Evolutionary conservation across 805 yeast species (phyloP).

Genomic region (Priceomyces carsonii): DNA sequence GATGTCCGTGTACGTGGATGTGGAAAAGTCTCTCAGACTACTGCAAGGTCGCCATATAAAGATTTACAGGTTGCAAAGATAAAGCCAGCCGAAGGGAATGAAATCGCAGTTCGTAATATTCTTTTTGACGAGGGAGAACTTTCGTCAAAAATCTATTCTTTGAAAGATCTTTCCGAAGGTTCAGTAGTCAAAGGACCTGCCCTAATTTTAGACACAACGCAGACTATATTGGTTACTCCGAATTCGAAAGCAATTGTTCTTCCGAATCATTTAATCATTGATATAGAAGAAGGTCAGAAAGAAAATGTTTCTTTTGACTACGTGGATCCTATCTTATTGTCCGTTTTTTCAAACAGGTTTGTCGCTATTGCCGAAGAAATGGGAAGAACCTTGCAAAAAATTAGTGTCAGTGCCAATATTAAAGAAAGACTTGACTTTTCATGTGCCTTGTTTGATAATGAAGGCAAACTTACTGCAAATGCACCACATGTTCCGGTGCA

Average conservation of each 20-base stretch:
- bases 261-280: slow-evolving; percentile 58
- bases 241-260: slow-evolving; percentile 54
- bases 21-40: slow-evolving; percentile 47
- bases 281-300: slow-evolving; percentile 20
- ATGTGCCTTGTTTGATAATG: slow-evolving; percentile 76
- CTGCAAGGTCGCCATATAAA: slow-evolving; percentile 52
- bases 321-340: slow-evolving; percentile 68
- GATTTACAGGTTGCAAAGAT: slow-evolving; percentile 16
- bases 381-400: slow-evolving; percentile 79
- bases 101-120: slow-evolving; percentile 23
- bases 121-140: slow-evolving; percentile 58
- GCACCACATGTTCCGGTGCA: slow-evolving; percentile 91
- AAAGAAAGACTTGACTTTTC: slow-evolving; percentile 83
- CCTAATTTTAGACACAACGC: slow-evolving; percentile 76
- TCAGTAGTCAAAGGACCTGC: slow-evolving; percentile 67
- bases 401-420: slow-evolving; percentile 79
- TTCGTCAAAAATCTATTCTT: slow-evolving; percentile 47
- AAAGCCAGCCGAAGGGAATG: slow-evolving; percentile 7
- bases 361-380: slow-evolving; percentile 91
- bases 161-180: slow-evolving; percentile 60
- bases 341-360: slow-evolving; percentile 80
- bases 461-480: slow-evolving; percentile 81
- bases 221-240: slow-evolving; percentile 75
- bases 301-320: slow-evolving; percentile 9
- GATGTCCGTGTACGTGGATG: slow-evolving; percentile 74